Evolutionary conservation across 2,329 filamentous ascomycete species (phyloP).

Genomic region (Graphiopsis chlorocephala): DNA sequence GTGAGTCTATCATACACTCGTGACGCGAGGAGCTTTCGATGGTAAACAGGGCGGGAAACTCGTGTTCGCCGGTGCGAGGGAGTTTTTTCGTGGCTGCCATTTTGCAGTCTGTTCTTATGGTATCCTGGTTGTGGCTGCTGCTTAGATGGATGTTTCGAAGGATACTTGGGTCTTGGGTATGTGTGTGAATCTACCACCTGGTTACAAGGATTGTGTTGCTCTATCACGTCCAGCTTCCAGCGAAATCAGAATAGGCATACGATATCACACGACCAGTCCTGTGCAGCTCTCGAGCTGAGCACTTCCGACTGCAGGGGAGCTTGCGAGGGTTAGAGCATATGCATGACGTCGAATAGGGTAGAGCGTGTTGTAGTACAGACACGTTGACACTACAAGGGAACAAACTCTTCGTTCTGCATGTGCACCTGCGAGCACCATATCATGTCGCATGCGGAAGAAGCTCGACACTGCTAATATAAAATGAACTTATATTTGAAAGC

Average conservation of each 20-base stretch:
- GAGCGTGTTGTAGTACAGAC: not conserved
- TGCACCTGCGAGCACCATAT: not conserved
- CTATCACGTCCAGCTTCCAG: not conserved
- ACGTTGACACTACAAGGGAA: not conserved
- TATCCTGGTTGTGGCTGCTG: not conserved
- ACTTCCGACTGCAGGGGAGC: constrained; percentile 2
- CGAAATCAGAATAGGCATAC: not conserved
- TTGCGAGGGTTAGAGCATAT: not conserved
- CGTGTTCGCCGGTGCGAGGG: constrained; percentile 16
- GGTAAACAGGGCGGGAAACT: constrained; percentile 38
- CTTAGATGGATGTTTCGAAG: not conserved
- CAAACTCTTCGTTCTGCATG: no score
- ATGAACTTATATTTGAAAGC: not conserved
- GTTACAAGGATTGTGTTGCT: not conserved
- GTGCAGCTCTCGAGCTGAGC: not conserved
- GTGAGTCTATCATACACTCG: constrained; percentile 26
- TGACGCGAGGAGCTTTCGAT: constrained; percentile 34
- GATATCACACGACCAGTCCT: not conserved
- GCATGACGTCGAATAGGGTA: constrained; percentile 4
- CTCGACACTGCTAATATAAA: not conserved
- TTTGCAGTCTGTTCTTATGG: not conserved
- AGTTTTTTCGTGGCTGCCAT: not conserved
- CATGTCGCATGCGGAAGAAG: not conserved
- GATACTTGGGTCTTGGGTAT: no score
- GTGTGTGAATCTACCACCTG: no score